These are phyloP conservation scores for Malassezia nana DNA, from an alignment of 1,284 basidiomycete species.

Conservation along the genomic window DNA sequence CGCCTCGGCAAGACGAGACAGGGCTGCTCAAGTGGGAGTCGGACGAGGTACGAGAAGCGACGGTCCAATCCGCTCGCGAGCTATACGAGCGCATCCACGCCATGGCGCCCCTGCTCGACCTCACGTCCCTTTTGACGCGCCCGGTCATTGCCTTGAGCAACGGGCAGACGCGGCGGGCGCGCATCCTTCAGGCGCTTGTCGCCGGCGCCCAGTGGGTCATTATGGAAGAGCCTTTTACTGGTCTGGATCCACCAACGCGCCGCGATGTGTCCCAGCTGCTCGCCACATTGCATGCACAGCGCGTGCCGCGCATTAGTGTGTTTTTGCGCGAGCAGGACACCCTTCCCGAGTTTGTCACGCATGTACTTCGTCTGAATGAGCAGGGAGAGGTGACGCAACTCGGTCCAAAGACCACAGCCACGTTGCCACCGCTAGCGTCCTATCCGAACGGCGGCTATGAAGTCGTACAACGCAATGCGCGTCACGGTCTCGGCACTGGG, in stretches of 20 bases:
- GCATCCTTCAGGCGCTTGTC: slow-evolving; percentile 70
- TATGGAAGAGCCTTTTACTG: slow-evolving; percentile 33
- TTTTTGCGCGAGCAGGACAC: slow-evolving; percentile 70
- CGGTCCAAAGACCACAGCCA: slow-evolving; percentile 39
- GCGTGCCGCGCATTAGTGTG: slow-evolving; percentile 58
- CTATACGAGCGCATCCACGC: slow-evolving; percentile 21
- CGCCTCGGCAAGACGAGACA: neutral
- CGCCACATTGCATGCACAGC: slow-evolving; percentile 54
- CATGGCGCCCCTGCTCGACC: slow-evolving; percentile 27
- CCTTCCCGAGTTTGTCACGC: slow-evolving; percentile 71
- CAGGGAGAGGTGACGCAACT: slow-evolving; percentile 51
- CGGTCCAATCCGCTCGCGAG: slow-evolving; percentile 8
- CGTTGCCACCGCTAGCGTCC: neutral
- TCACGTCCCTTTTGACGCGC: slow-evolving; percentile 30
- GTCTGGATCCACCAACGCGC: slow-evolving; percentile 22
- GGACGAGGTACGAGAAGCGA: slow-evolving; percentile 1
- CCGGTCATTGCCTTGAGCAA: slow-evolving; percentile 62
- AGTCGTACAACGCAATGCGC: slow-evolving; percentile 8
- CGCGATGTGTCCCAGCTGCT: slow-evolving; percentile 48
- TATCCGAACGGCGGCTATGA: slow-evolving; percentile 17
- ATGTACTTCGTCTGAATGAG: slow-evolving; percentile 58
- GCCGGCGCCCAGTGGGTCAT: slow-evolving; percentile 55
- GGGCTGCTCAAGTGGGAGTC: slow-evolving; percentile 30
- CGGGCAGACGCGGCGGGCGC: slow-evolving; percentile 77
- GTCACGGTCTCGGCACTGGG: slow-evolving; percentile 16